phyloP scores from a whole-genome alignment of 1,284 basidiomycete species.

The Fomitopsis pinicola region DNA sequence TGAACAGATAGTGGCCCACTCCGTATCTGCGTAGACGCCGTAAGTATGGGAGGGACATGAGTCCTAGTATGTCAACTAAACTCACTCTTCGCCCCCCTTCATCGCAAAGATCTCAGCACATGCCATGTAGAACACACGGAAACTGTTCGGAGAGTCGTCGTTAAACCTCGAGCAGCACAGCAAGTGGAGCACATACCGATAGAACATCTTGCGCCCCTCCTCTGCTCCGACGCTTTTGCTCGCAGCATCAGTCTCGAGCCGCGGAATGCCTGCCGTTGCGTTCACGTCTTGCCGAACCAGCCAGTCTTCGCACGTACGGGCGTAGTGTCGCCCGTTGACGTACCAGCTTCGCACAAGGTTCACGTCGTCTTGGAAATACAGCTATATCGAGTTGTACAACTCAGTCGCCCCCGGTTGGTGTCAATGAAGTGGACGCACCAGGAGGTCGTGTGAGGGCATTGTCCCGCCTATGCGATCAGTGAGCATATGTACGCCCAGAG shows the following conservation, averaged over 20 bases:
- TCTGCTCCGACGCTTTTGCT: constrained; percentile 40
- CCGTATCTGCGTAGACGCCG: constrained; percentile 37
- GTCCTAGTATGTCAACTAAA: constrained; percentile 10
- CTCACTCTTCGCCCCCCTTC: constrained; percentile 62
- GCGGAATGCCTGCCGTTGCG: constrained; percentile 42
- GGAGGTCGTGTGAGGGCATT: constrained; percentile 67
- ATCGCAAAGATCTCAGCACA: constrained; percentile 73
- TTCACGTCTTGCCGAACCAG: constrained; percentile 55
- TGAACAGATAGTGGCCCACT: constrained; percentile 51
- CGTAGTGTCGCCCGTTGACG: constrained; percentile 66
- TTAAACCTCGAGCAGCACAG: background rate
- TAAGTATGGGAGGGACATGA: background rate
- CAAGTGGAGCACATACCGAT: constrained; percentile 32
- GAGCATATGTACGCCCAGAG: constrained; percentile 6
- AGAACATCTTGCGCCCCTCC: constrained; percentile 61
- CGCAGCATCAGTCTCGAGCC: constrained; percentile 46
- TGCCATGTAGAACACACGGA: constrained; percentile 74
- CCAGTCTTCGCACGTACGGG: constrained; percentile 69
- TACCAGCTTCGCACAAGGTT: constrained; percentile 60
- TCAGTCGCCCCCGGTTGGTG: background rate
- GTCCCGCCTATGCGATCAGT: constrained; percentile 42
- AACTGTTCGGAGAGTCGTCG: constrained; percentile 31
- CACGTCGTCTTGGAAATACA: constrained; percentile 70
- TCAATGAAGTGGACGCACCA: constrained; percentile 33
- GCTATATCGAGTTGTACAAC: constrained; percentile 23